Evolutionary conservation across 176 grass and related monocot species (phyloP).

Genomic region (Ananas comosus): DNA sequence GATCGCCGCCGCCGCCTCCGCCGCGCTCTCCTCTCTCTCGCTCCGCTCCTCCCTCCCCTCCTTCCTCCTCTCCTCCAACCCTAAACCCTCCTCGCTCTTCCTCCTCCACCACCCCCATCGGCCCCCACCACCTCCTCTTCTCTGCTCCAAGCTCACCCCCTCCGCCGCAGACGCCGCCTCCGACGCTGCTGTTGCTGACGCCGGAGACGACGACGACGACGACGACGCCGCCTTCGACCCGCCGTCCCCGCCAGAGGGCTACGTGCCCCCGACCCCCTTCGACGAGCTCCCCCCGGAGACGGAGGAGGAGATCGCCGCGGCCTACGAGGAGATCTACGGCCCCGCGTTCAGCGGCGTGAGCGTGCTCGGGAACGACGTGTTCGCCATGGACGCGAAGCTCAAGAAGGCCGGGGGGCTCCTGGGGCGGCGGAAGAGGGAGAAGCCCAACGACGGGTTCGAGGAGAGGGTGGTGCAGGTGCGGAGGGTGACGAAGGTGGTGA

Average conservation of each 20-base stretch:
- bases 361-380: constrained; percentile 54
- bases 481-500: constrained; percentile 82
- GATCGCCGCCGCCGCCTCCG: constrained; percentile 23
- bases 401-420: constrained; percentile 42
- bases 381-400: constrained; percentile 35
- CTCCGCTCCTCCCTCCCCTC: constrained; percentile 10
- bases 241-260: constrained; percentile 53
- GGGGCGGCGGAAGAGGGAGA: constrained; percentile 53
- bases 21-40: constrained; percentile 30
- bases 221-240: constrained; percentile 36
- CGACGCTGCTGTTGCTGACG: constrained; percentile 1
- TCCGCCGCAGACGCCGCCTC: constrained; percentile 22
- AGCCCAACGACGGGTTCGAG: constrained; percentile 64
- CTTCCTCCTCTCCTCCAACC: background rate
- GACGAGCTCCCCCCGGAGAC: constrained; percentile 64
- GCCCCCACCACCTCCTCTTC: background rate
- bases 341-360: constrained; percentile 71
- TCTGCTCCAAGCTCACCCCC: constrained; percentile 27
- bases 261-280: constrained; percentile 48
- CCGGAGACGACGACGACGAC: constrained; percentile 5
- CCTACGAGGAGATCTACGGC: constrained; percentile 67
- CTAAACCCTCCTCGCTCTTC: constrained; percentile 10
- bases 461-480: constrained; percentile 77
- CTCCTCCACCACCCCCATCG: constrained; percentile 16
- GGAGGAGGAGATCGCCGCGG: constrained; percentile 48